These are phyloP conservation scores for Pistacia integerrima DNA, from an alignment of 345 rosid genomes.

Conservation along the genomic window DNA sequence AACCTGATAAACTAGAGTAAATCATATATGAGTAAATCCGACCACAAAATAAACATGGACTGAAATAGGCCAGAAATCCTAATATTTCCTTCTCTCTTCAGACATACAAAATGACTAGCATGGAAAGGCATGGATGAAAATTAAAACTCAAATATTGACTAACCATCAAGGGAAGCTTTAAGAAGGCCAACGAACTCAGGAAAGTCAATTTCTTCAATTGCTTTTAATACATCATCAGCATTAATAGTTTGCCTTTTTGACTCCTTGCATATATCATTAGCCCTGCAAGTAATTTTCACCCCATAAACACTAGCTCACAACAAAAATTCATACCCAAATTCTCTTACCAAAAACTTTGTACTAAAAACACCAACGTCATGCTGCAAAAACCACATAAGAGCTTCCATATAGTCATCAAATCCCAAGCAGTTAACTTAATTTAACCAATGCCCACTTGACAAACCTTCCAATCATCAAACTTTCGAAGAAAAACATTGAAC, in stretches of 20 bases:
- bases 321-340: not conserved
- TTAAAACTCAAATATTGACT: conserved; percentile 14
- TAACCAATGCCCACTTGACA: not conserved
- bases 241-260: conserved; percentile 68
- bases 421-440: not conserved
- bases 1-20: too few species aligned
- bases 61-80: not conserved
- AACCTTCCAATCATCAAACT: not conserved
- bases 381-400: not conserved
- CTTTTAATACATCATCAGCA: conserved; percentile 59
- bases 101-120: not conserved
- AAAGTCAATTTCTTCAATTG: conserved; percentile 66
- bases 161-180: conserved; percentile 59
- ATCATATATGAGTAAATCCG: too few species aligned
- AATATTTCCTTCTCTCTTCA: not conserved
- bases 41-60: not conserved
- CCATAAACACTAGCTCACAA: not conserved
- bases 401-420: not conserved
- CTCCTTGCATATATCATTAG: conserved; percentile 74
- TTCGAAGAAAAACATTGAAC: not conserved
- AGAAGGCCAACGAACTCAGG: conserved; percentile 58
- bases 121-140: not conserved
- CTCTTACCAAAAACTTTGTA: not conserved
- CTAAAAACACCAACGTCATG: not conserved
- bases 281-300: conserved; percentile 33